Base-by-base conservation (phyloP, 495 filamentous ascomycete species). In the Neurospora sp. region DNA sequence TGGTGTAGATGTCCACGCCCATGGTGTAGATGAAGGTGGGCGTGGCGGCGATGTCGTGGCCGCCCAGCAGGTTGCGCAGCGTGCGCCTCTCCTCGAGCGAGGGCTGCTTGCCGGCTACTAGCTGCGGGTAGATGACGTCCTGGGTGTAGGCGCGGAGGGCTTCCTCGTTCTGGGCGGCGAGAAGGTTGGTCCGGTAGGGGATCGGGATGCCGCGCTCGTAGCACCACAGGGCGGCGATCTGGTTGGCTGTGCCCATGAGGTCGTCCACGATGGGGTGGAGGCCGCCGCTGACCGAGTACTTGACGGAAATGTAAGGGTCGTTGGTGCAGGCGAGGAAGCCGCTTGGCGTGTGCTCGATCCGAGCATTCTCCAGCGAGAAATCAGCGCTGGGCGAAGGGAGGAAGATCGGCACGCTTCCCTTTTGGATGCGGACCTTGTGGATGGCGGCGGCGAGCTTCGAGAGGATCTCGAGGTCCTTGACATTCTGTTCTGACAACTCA, bases 171-270 rank as follows among this genome's bases (percentile, higher is more conserved):
- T 87, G 85, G 42, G 86, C 82, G 6, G 90, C 88, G 71, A 90
- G 86, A 65, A 85, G 86, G 74, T 90, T 85, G 8, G 91, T 88
- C 47, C 93, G 88, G 81, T 91, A 98, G 18, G 94, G 86, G 70
- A 89, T 86, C 3, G 96, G 94, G 42, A 99, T 93, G 71, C 87
- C 84, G 42, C 94, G 90, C 45, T 89, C 85, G 18, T 86, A 77
- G 77, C 90, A 93, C 91, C 93, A 99, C 44, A 79, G 81, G 8
- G 89, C 94, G 3, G 89, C 89, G 22, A 92, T 82, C 76, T 92
- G 86, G 74, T 92, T 91, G 69, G 90, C 94, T 22, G 95, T 82
- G 68, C 92, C 83, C 96, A 98, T 99, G 31, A 92, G 78, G 70
- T 80, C 80, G 70, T 77, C 78, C 70, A 86, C 84, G 3, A 86